Conservation (phyloP, 352 stramenopile genomes). For the Peronospora belbahrii region DNA sequence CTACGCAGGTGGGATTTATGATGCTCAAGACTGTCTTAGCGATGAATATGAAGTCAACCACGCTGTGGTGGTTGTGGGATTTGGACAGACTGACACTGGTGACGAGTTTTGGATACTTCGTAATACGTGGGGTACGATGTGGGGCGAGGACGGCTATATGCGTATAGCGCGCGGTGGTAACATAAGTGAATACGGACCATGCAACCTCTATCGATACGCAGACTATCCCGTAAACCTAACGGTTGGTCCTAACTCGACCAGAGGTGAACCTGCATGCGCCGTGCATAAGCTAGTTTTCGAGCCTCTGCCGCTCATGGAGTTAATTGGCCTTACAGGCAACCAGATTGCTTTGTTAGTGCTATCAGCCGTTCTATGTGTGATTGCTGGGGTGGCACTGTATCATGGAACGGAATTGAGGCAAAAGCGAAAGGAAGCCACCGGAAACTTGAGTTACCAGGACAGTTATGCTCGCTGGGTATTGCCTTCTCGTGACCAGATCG, state of each 20-base stretch:
- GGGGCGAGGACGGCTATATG: slow-evolving; percentile 80
- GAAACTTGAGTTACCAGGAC: slow-evolving; percentile 42
- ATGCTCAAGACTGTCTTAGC: slow-evolving; percentile 64
- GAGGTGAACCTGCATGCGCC: slow-evolving; percentile 29
- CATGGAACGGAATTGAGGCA: slow-evolving; percentile 35
- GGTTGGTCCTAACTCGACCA: slow-evolving; percentile 13
- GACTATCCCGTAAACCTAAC: slow-evolving; percentile 60
- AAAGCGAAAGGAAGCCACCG: slow-evolving; percentile 35
- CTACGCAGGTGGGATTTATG: slow-evolving; percentile 82
- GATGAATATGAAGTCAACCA: slow-evolving; percentile 81
- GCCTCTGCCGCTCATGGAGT: slow-evolving; percentile 28
- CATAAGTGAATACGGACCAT: slow-evolving; percentile 37
- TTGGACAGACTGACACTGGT: slow-evolving; percentile 57
- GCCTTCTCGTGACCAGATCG: slow-evolving; percentile 58
- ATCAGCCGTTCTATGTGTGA: slow-evolving; percentile 25
- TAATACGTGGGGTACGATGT: slow-evolving; percentile 88
- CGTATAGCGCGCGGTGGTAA: slow-evolving; percentile 47
- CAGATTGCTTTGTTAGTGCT: slow-evolving; percentile 39
- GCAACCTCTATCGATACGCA: slow-evolving; percentile 69
- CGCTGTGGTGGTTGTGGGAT: slow-evolving; percentile 82
- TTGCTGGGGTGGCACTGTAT: slow-evolving; percentile 36
- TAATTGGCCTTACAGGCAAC: slow-evolving; percentile 31
- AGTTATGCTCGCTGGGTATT: slow-evolving; percentile 58
- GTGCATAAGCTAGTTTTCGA: slow-evolving; percentile 23
- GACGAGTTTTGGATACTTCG: slow-evolving; percentile 86